These are phyloP conservation scores for Plantago ovata DNA, from an alignment of 257 asterid species.

Conservation along the genomic window DNA sequence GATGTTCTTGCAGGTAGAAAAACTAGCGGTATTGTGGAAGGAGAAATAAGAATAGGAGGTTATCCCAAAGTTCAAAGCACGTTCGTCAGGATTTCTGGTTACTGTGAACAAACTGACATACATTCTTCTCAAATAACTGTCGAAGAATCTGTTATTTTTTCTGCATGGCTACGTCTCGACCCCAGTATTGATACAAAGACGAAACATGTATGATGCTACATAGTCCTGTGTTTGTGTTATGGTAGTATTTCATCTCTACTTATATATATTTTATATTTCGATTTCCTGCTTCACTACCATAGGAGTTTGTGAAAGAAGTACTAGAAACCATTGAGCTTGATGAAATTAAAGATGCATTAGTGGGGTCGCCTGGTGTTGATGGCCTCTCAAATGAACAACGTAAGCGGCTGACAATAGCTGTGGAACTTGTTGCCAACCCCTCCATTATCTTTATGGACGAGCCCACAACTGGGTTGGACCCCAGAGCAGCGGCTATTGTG, in stretches of 20 bases:
- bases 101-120: slow-evolving; percentile 23
- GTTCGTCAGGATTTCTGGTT: slow-evolving; percentile 19
- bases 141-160: slow-evolving; percentile 20
- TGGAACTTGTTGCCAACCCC: slow-evolving; percentile 25
- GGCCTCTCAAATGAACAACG: slow-evolving; percentile 26
- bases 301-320: slow-evolving; percentile 25
- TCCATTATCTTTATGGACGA: slow-evolving; percentile 27
- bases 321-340: slow-evolving; percentile 21
- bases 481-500: slow-evolving; percentile 25
- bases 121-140: slow-evolving; percentile 23
- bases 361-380: slow-evolving; percentile 21
- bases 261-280: not conserved
- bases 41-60: slow-evolving; percentile 18
- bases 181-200: slow-evolving; percentile 2
- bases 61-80: slow-evolving; percentile 22
- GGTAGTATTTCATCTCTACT: not conserved
- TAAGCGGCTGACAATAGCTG: slow-evolving; percentile 25
- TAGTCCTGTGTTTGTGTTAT: not conserved
- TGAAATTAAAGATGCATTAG: slow-evolving; percentile 13
- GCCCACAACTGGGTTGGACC: slow-evolving; percentile 22
- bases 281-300: not conserved
- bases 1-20: slow-evolving; percentile 25
- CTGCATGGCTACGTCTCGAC: slow-evolving; percentile 22
- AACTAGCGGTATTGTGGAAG: slow-evolving; percentile 23
- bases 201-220: slow-evolving; percentile 9